phyloP scores from a whole-genome alignment of 768 basidiomycete species.

The Grammothele lineata region DNA sequence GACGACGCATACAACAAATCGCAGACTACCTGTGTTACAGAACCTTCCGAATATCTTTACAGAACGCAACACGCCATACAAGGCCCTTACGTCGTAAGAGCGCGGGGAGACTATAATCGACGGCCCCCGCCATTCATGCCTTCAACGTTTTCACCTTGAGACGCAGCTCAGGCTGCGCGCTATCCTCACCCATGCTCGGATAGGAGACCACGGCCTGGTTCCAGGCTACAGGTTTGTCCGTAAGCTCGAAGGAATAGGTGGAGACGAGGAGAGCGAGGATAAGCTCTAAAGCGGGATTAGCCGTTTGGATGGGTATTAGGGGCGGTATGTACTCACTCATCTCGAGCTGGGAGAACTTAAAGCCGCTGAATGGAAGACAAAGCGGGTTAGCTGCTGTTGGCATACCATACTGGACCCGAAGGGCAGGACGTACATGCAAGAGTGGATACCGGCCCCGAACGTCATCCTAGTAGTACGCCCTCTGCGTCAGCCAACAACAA shows the following conservation, averaged over 20 bases:
- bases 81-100: too few relatives aligned
- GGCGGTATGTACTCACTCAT: conserved; percentile 11
- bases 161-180: conserved; percentile 19
- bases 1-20: too few relatives aligned
- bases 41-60: too few relatives aligned
- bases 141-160: conserved; percentile 15
- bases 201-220: conserved; percentile 20
- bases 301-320: too few relatives aligned
- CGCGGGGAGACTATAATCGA: too few relatives aligned
- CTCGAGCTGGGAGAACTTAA: conserved; percentile 21
- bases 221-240: conserved; percentile 24
- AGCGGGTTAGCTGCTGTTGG: too few relatives aligned
- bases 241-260: conserved; percentile 23
- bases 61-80: too few relatives aligned
- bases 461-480: conserved; percentile 2
- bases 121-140: too few relatives aligned
- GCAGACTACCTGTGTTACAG: too few relatives aligned
- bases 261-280: conserved; percentile 24
- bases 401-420: too few relatives aligned
- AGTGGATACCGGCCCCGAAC: conserved; percentile 1
- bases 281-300: conserved; percentile 18
- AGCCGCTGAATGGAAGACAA: conserved; percentile 18
- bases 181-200: neutral
- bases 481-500: too few relatives aligned
- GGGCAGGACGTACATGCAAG: conserved; percentile 4